These are phyloP conservation scores for Daldinia eschscholtzii DNA, from an alignment of 2,329 filamentous ascomycete genomes.

Conservation along the genomic window DNA sequence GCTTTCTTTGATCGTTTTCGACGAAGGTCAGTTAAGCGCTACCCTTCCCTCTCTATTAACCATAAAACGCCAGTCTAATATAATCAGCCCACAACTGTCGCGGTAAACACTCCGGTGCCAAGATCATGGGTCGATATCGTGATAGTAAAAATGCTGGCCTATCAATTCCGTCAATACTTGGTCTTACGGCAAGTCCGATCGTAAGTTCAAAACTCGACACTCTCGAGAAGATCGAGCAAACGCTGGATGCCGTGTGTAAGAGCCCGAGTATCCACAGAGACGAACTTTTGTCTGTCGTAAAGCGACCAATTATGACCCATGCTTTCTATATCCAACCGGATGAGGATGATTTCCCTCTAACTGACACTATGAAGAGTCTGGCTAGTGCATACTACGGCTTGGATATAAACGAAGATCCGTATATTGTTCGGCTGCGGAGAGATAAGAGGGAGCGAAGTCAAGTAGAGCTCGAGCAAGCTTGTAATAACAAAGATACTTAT, in stretches of 20 bases:
- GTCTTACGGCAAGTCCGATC: slow-evolving; percentile 84
- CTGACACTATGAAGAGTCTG: slow-evolving; percentile 61
- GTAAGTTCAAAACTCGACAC: slow-evolving; percentile 68
- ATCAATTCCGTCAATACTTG: slow-evolving; percentile 75
- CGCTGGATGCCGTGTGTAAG: slow-evolving; percentile 76
- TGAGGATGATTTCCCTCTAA: slow-evolving; percentile 38
- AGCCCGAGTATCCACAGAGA: slow-evolving; percentile 76
- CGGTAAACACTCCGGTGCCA: slow-evolving; percentile 72
- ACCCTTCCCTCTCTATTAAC: slow-evolving; percentile 13
- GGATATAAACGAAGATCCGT: slow-evolving; percentile 72
- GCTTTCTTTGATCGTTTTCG: slow-evolving; percentile 80
- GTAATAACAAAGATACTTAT: slow-evolving; percentile 63
- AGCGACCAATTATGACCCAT: slow-evolving; percentile 69
- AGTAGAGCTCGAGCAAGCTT: slow-evolving; percentile 55
- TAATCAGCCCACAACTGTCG: slow-evolving; percentile 78
- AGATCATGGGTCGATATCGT: slow-evolving; percentile 81
- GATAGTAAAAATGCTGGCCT: slow-evolving; percentile 56
- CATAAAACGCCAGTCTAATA: slow-evolving; percentile 42
- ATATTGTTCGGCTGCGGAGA: slow-evolving; percentile 62
- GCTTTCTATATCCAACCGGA: slow-evolving; percentile 51
- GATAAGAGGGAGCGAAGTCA: slow-evolving; percentile 58
- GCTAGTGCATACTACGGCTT: slow-evolving; percentile 57
- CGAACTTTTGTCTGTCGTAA: slow-evolving; percentile 76
- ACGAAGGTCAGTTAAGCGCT: slow-evolving; percentile 73
- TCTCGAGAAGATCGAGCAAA: slow-evolving; percentile 74